phyloP scores from a whole-genome alignment of 2,329 filamentous ascomycete genomes.

The Colletotrichum ledebouriae region DNA sequence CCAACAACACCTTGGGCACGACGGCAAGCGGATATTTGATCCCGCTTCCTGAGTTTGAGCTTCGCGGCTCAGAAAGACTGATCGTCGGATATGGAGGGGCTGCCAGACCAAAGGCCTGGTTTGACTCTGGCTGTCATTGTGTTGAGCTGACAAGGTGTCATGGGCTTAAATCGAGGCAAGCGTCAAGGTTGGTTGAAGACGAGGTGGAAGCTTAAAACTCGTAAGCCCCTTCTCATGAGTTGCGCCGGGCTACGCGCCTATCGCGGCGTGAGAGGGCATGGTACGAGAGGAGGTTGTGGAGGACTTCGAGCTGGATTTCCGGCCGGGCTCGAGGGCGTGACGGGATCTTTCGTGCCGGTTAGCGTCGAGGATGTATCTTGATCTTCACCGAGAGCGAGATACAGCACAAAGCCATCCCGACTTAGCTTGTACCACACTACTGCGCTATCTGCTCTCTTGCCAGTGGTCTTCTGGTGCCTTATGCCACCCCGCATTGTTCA shows the following conservation, averaged over 20 bases:
- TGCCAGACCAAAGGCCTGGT: neutral
- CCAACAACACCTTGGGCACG: slow-evolving; percentile 1
- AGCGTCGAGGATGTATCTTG: no score
- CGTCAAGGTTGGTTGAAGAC: slow-evolving; percentile 6
- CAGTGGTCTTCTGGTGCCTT: no score
- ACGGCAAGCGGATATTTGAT: slow-evolving; percentile 25
- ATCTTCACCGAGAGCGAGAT: no score
- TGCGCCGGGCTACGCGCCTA: neutral
- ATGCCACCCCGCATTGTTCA: no score
- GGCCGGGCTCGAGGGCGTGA: no score
- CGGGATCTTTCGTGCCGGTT: no score
- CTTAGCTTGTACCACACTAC: no score
- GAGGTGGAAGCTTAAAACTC: slow-evolving; percentile 32
- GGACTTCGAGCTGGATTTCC: no score
- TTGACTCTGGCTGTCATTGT: neutral
- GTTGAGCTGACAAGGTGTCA: slow-evolving; percentile 3
- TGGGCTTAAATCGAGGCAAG: neutral
- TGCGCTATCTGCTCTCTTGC: no score
- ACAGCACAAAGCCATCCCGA: no score
- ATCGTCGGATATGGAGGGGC: slow-evolving; percentile 5
- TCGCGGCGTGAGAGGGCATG: no score
- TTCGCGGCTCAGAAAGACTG: neutral
- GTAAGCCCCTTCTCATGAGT: slow-evolving; percentile 12
- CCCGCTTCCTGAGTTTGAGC: neutral
- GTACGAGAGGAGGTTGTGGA: no score